Percentiles rank a stretch among this genome's conserved stretches.
phyloP scores from a whole-genome alignment of 164 flowering plant species.

The Akebia trifoliata region DNA sequence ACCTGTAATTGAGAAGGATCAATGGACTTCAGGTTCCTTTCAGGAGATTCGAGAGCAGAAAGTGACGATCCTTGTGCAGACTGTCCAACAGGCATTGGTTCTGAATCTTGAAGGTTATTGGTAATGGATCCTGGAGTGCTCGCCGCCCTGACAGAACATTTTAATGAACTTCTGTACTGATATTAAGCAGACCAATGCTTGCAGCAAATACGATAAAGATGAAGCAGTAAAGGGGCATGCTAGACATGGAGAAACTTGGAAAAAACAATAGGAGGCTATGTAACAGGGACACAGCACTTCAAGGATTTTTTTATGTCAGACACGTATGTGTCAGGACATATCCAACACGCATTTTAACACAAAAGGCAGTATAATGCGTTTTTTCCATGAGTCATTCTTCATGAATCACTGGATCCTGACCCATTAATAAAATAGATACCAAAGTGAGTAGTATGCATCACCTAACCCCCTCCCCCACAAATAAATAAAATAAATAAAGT shows the following conservation, averaged over 20 bases:
- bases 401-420: too few relatives aligned
- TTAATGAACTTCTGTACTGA: constrained; percentile 8
- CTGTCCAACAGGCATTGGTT: constrained; percentile 25
- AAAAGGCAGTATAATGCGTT: too few relatives aligned
- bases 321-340: too few relatives aligned
- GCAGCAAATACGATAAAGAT: background rate
- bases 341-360: too few relatives aligned
- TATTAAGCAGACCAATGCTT: background rate
- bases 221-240: background rate
- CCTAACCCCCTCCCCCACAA: too few relatives aligned
- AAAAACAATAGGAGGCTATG: background rate
- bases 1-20: constrained; percentile 27
- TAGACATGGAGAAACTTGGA: background rate
- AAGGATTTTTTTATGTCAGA: too few relatives aligned
- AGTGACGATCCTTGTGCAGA: constrained; percentile 24
- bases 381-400: too few relatives aligned
- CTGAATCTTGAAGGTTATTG: constrained; percentile 15
- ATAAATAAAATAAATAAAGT: too few relatives aligned
- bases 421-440: too few relatives aligned
- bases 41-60: constrained; percentile 27
- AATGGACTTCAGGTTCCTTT: constrained; percentile 26
- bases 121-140: constrained; percentile 14
- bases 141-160: constrained; percentile 34
- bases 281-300: background rate
- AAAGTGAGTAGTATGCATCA: too few relatives aligned